phyloP scores from a whole-genome alignment of 768 basidiomycete genomes.

The Fomitopsis serialis region DNA sequence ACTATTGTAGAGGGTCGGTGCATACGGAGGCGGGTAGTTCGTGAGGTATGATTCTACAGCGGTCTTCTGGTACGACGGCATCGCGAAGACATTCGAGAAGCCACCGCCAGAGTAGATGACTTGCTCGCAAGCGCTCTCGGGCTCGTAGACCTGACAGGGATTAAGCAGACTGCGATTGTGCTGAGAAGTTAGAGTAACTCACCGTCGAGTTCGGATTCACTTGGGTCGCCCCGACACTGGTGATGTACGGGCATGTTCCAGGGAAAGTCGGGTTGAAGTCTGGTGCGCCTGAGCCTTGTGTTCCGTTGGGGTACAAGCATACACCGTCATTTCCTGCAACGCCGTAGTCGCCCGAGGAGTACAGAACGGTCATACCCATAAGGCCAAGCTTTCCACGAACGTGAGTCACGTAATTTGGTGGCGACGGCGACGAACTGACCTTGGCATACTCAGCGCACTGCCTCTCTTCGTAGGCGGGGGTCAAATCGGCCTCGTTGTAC shows the following conservation, averaged over 20 bases:
- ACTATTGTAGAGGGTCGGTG: slow-evolving; percentile 26
- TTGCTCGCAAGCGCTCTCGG: slow-evolving; percentile 29
- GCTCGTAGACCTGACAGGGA: slow-evolving; percentile 18
- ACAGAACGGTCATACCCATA: slow-evolving; percentile 34
- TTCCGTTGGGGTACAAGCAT: slow-evolving; percentile 30
- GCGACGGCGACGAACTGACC: background rate
- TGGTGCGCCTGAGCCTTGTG: background rate
- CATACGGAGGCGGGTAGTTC: slow-evolving; percentile 26
- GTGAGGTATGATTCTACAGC: slow-evolving; percentile 20
- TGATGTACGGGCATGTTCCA: slow-evolving; percentile 36
- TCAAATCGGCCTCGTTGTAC: slow-evolving; percentile 27
- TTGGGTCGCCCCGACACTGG: slow-evolving; percentile 32
- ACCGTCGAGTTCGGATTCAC: slow-evolving; percentile 25
- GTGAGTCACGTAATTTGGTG: background rate
- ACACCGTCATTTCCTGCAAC: slow-evolving; percentile 30
- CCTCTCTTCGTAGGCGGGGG: slow-evolving; percentile 27
- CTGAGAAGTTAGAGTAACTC: background rate
- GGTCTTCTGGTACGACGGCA: slow-evolving; percentile 23
- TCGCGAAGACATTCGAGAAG: slow-evolving; percentile 35
- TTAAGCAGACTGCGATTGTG: background rate
- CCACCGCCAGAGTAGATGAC: slow-evolving; percentile 32
- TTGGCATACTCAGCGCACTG: slow-evolving; percentile 41
- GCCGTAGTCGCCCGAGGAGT: slow-evolving; percentile 39
- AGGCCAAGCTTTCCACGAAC: slow-evolving; percentile 21
- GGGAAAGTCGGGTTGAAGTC: slow-evolving; percentile 15